Evolutionary conservation across 2,329 filamentous ascomycete genomes (phyloP), one percentile per base, ranked within the genome.

Genomic region (Neofusicoccum sp.): DNA sequence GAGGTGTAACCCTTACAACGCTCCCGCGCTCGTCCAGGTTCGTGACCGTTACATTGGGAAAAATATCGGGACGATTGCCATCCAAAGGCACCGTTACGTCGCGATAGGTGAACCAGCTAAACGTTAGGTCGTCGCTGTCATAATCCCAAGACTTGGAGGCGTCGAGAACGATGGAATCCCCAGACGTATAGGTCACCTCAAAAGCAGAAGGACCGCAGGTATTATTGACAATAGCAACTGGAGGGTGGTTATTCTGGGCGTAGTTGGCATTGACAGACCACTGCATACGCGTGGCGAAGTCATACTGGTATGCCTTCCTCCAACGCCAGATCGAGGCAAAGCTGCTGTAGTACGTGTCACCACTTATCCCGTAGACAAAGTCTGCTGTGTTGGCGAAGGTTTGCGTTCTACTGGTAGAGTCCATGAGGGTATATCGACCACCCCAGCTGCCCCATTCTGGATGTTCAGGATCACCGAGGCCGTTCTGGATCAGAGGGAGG

Each of bases 401-500:
- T 5, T 64, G 67, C 3, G 16, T 37, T 9, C 22, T 6, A 48
- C 48, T 44, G 59, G 47, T 58, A 3, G 47, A 47, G 36, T 71
- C 72, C 8, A 66, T 65, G 29, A 67, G 66, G 11, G 41, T 62
- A 66, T 80, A 80, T 4, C 79, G 68, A 0, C 78, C 79, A 22
- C 78, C 79, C 78, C 79, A 80, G 62, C 73, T 64, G 14, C 79
- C 78, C 69, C 73, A 80, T 22, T 76, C 71, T 0, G 77, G 78
- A 16, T 75, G 66, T 22, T 78, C 73, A 1, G 75, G 71, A 7
- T 71, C 67, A 1, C 73, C 72, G 1, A 81, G 70, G 0, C 79
- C 78, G 62, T 80, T 81, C 54, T 76, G 77, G 31, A 80, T 75
- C 1, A 79, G 69, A 45, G 72, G 76, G 4, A 80, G 64, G 62